Evolutionary conservation across 306 rosid species (phyloP).

Genomic region (Vigna mungo): DNA sequence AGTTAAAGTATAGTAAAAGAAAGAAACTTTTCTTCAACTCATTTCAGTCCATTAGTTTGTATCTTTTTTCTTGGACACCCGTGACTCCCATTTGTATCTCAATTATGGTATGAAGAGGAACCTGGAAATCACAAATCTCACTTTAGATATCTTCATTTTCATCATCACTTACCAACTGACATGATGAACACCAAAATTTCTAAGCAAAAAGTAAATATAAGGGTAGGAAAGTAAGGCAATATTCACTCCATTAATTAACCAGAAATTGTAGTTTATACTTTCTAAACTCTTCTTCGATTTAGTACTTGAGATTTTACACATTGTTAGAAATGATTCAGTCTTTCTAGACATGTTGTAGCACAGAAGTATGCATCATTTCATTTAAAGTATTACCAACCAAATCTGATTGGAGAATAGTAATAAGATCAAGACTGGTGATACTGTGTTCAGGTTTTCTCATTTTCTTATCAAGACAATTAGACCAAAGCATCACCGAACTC

Average conservation of each 20-base stretch:
- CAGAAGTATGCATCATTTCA: too few relatives aligned
- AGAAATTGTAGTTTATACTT: too few relatives aligned
- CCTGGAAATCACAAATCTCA: slow-evolving; percentile 57
- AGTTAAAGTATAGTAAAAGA: background rate
- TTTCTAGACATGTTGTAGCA: too few relatives aligned
- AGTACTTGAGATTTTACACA: too few relatives aligned
- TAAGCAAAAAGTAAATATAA: background rate
- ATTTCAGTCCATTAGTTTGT: slow-evolving; percentile 90
- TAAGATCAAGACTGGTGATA: too few relatives aligned
- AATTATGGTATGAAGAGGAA: slow-evolving; percentile 96
- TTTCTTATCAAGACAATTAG: background rate
- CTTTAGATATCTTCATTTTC: slow-evolving; percentile 28
- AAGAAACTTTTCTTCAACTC: slow-evolving; percentile 21
- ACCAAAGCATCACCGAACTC: slow-evolving; percentile 28
- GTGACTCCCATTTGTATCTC: slow-evolving; percentile 99
- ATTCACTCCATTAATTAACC: too few relatives aligned
- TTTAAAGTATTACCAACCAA: too few relatives aligned
- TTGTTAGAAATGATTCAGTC: too few relatives aligned
- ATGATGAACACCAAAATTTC: slow-evolving; percentile 29
- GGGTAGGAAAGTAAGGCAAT: too few relatives aligned
- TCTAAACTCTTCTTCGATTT: too few relatives aligned
- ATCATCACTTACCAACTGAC: slow-evolving; percentile 26
- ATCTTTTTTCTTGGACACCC: slow-evolving; percentile 96
- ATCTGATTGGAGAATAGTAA: too few relatives aligned
- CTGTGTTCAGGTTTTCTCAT: too few relatives aligned